Evolutionary conservation across 345 rosid genomes (phyloP).

Genomic region (Syzygium grande): DNA sequence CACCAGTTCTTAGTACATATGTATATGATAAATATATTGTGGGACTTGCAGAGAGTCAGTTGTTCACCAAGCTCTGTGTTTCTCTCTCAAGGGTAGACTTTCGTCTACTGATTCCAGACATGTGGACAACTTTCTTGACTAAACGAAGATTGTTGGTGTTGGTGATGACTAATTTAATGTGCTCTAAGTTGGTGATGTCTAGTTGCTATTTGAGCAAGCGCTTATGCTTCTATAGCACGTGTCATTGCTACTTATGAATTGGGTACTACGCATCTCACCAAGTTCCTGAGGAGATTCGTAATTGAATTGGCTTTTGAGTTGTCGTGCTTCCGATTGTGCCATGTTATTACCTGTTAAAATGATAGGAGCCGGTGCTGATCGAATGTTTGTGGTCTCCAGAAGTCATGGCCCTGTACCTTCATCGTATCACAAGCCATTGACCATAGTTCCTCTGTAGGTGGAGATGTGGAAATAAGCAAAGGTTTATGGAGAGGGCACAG

Average conservation of each 20-base stretch:
- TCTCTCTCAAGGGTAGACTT: not conserved
- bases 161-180: not conserved
- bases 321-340: not conserved
- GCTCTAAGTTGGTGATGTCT: not conserved
- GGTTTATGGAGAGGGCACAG: not conserved
- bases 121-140: not conserved
- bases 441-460: not conserved
- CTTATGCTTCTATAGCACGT: not conserved
- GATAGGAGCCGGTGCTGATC: not conserved
- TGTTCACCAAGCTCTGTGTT: not conserved
- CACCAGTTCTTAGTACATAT: not conserved
- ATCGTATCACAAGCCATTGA: not conserved
- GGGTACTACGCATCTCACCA: not conserved
- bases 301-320: not conserved
- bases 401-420: not conserved
- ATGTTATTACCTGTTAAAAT: not conserved
- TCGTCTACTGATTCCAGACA: not conserved
- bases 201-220: not conserved
- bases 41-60: not conserved
- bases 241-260: not conserved
- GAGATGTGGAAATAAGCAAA: not conserved
- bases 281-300: not conserved
- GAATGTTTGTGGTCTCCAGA: not conserved
- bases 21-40: not conserved
- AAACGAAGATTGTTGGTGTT: not conserved